Evolutionary conservation across 768 basidiomycete species (phyloP), one percentile per base, ranked within the genome.

Genomic region (Flagelloscypha sp.): DNA sequence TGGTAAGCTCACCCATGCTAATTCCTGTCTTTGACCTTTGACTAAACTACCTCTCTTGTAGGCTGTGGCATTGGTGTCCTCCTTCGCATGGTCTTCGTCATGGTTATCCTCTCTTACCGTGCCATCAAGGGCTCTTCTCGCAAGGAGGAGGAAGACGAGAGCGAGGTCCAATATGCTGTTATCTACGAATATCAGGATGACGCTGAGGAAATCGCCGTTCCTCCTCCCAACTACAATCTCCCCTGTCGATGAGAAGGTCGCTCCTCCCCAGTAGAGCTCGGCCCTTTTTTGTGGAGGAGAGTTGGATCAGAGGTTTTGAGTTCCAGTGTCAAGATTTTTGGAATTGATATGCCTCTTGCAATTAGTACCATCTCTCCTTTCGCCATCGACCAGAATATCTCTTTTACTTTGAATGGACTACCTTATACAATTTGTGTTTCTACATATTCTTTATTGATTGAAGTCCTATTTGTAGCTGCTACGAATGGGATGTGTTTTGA

Each of bases 41-140:
- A 30, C 21, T 16, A 16, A n/a, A 15, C 37, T 24, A 33, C 41
- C 20, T 16, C 10, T 25, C 31, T 39, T 37, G 21, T 44, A 85
- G 84, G 84, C n/a, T 86, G 83, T 48, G 85, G 85, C 33, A 72
- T 87, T 35, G 86, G 86, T 36, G 85, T 87, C 28, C 69, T 89
- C 17, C 55, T 88, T 38, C 69, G 86, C 52, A 85, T 88, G 79
- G 48, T 85, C 53, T 88, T 72, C 70, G 84, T 88, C 44, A 49
- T 87, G 45, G 52, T 66, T 20, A 58, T 88, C 41, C 58, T 89
- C 43, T 48, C 66, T 22, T 72, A 66, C 47, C 82, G 86, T 47
- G 50, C 72, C 24, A 45, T 79, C 52, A 62, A 56, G 11, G 72
- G 69, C 34, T 57, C 59, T 7, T 58, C 59, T 30, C 43, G 48